Conservation (phyloP, 2,329 filamentous ascomycete genomes). For the Arachnomyces sp. region DNA sequence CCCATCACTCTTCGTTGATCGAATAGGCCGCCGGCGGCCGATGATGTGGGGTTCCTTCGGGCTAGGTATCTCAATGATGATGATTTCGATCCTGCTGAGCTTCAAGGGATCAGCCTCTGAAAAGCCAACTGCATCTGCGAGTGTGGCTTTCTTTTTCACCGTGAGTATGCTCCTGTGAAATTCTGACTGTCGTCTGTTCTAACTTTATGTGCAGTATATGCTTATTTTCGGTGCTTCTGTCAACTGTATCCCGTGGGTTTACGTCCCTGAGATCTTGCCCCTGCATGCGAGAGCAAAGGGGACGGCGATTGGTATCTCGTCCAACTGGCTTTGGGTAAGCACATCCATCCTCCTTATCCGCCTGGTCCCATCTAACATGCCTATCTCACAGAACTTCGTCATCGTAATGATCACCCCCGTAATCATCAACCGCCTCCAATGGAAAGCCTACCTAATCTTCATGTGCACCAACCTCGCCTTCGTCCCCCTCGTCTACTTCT, state of each 20-base stretch:
- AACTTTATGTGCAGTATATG: slow-evolving; percentile 24
- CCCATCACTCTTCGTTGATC: slow-evolving; percentile 41
- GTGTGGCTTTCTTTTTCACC: slow-evolving; percentile 45
- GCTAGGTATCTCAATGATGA: slow-evolving; percentile 34
- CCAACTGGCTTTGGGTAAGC: slow-evolving; percentile 41
- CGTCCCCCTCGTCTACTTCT: slow-evolving; percentile 41
- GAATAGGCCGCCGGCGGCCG: slow-evolving; percentile 30
- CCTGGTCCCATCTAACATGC: background rate
- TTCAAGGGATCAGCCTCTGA: slow-evolving; percentile 33
- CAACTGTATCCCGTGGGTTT: slow-evolving; percentile 46
- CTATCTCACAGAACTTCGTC: slow-evolving; percentile 38
- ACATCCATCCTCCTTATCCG: background rate
- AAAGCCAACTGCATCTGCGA: slow-evolving; percentile 37
- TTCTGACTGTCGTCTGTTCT: background rate
- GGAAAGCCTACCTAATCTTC: slow-evolving; percentile 32
- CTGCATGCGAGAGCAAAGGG: slow-evolving; percentile 45
- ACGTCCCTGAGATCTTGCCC: slow-evolving; percentile 45
- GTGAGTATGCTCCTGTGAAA: slow-evolving; percentile 13
- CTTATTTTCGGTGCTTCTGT: slow-evolving; percentile 37
- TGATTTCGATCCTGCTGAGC: slow-evolving; percentile 35
- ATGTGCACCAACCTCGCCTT: slow-evolving; percentile 28
- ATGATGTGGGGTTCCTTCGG: slow-evolving; percentile 32
- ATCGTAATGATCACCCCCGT: slow-evolving; percentile 30
- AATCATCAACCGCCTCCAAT: slow-evolving; percentile 24
- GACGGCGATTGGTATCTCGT: slow-evolving; percentile 42